Conservation (phyloP, 2,329 filamentous ascomycete genomes). For the Colletotrichum agaves region DNA sequence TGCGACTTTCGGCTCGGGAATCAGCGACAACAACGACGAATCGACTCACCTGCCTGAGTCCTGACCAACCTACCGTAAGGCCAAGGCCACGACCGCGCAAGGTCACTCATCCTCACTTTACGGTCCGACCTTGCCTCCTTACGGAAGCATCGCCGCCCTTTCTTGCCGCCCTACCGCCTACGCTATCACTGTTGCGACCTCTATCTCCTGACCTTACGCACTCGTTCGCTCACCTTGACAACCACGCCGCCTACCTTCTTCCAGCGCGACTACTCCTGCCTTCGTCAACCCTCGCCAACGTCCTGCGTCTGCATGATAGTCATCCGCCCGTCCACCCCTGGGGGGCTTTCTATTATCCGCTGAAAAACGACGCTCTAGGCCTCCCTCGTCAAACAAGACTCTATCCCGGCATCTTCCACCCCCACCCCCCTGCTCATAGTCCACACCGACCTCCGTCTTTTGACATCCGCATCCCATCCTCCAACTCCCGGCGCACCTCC, state of each 20-base stretch:
- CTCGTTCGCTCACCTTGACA: neutral
- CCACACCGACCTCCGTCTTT: conserved; percentile 35
- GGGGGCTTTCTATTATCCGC: conserved; percentile 27
- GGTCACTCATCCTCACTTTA: neutral
- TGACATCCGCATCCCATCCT: conserved; percentile 27
- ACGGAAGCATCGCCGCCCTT: conserved; percentile 5
- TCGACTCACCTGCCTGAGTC: conserved; percentile 1
- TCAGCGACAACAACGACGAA: neutral
- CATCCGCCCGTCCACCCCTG: conserved; percentile 1
- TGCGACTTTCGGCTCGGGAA: too few relatives aligned
- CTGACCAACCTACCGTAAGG: neutral
- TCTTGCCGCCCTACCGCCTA: conserved; percentile 4
- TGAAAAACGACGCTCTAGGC: neutral
- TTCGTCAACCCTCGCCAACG: conserved; percentile 11
- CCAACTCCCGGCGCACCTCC: conserved; percentile 28
- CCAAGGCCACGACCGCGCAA: neutral
- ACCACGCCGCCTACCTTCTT: neutral
- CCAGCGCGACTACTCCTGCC: neutral
- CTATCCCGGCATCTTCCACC: conserved; percentile 7
- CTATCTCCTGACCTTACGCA: neutral
- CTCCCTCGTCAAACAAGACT: conserved; percentile 11
- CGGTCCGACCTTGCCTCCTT: conserved; percentile 8
- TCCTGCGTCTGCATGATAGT: conserved; percentile 23
- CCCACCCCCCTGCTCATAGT: conserved; percentile 19
- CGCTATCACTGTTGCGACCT: conserved; percentile 9